phyloP scores from a whole-genome alignment of 2,329 filamentous ascomycete species.

The Colletotrichum zoysiae region DNA sequence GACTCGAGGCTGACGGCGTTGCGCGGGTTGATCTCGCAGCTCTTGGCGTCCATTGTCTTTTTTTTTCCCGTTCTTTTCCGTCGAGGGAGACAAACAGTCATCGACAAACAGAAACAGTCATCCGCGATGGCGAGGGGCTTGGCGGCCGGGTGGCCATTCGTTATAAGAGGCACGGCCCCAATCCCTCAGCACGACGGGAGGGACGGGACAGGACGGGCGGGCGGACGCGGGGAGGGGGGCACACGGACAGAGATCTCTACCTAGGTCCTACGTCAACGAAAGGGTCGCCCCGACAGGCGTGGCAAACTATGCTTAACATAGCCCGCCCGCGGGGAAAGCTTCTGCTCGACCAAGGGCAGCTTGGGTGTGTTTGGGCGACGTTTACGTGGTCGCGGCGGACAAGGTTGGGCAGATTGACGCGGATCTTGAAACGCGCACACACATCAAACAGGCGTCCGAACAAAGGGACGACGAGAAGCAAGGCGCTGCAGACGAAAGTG shows the following conservation, averaged over 20 bases:
- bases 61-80: neutral
- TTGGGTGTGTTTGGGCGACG: neutral
- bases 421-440: constrained; percentile 25
- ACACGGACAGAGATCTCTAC: constrained; percentile 6
- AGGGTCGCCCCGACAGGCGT: neutral
- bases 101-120: too few species aligned
- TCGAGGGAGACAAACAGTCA: neutral
- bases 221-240: neutral
- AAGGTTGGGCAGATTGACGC: constrained; percentile 28
- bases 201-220: neutral
- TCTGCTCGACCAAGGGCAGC: neutral
- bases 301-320: constrained; percentile 18
- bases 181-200: neutral
- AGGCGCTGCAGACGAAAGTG: neutral
- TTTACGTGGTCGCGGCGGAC: neutral
- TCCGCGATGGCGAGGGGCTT: neutral
- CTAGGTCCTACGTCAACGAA: constrained; percentile 23
- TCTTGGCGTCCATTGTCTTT: constrained; percentile 30
- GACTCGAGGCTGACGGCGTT: constrained; percentile 28
- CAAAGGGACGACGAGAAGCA: neutral
- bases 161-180: constrained; percentile 28
- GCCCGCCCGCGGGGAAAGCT: constrained; percentile 4
- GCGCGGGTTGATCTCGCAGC: constrained; percentile 1
- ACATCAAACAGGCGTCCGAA: constrained; percentile 40
- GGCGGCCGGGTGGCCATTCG: neutral